phyloP scores from a whole-genome alignment of 371 early-diverging fungal genomes.

The Mucor racemosus region DNA sequence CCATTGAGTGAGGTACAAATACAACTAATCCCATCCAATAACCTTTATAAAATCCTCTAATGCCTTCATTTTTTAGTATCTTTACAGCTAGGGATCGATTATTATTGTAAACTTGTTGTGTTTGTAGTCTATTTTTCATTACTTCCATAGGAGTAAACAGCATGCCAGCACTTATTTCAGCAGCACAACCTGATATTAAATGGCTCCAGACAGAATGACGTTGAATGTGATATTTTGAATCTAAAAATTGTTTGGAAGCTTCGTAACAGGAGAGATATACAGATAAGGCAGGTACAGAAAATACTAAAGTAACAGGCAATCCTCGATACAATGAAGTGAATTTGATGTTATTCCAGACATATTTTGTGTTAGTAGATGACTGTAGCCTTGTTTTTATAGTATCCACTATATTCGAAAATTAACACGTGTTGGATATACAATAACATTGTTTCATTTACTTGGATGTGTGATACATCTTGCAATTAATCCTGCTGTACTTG shows the following conservation, averaged over 20 bases:
- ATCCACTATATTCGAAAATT: slow-evolving; percentile 50
- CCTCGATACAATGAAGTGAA: slow-evolving; percentile 60
- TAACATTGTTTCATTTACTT: slow-evolving; percentile 29
- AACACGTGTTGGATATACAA: not conserved
- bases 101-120: not conserved
- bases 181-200: slow-evolving; percentile 55
- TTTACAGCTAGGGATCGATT: slow-evolving; percentile 29
- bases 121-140: slow-evolving; percentile 72
- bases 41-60: slow-evolving; percentile 72
- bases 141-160: slow-evolving; percentile 86
- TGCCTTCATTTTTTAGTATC: slow-evolving; percentile 60
- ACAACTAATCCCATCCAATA: slow-evolving; percentile 71
- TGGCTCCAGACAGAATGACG: slow-evolving; percentile 45
- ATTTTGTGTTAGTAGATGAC: slow-evolving; percentile 24
- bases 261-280: slow-evolving; percentile 80
- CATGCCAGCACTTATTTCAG: slow-evolving; percentile 61
- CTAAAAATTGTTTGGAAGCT: slow-evolving; percentile 53
- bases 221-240: slow-evolving; percentile 5
- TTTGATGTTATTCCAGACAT: slow-evolving; percentile 1
- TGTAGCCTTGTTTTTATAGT: slow-evolving; percentile 82
- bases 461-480: slow-evolving; percentile 72
- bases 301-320: slow-evolving; percentile 68
- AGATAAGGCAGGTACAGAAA: slow-evolving; percentile 77
- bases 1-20: slow-evolving; percentile 65
- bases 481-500: slow-evolving; percentile 59